Conservation (phyloP, 306 rosid species). For the Lotus japonicus region DNA sequence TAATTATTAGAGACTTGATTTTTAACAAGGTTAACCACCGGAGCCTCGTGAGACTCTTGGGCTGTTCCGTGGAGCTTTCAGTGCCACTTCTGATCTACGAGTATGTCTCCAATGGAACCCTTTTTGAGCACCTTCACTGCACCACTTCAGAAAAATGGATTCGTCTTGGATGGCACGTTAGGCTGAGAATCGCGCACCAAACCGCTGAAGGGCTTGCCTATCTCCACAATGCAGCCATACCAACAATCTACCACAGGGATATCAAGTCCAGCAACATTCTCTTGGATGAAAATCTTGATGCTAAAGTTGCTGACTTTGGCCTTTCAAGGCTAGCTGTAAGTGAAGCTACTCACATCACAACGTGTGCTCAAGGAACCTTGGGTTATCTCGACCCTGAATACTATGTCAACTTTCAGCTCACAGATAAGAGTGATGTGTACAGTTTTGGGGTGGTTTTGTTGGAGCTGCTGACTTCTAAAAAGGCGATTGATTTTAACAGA, state of each 20-base stretch:
- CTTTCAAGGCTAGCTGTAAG: slow-evolving; percentile 28
- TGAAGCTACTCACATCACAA: slow-evolving; percentile 30
- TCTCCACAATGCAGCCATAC: slow-evolving; percentile 39
- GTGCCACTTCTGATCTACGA: slow-evolving; percentile 40
- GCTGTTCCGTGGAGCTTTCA: slow-evolving; percentile 38
- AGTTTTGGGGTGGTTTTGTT: slow-evolving; percentile 43
- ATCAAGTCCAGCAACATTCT: slow-evolving; percentile 43
- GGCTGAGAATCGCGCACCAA: slow-evolving; percentile 31
- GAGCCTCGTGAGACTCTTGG: slow-evolving; percentile 37
- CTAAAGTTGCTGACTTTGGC: slow-evolving; percentile 34
- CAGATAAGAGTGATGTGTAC: slow-evolving; percentile 44
- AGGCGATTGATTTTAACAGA: too few species aligned
- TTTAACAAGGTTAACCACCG: slow-evolving; percentile 27
- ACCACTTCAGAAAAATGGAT: not conserved
- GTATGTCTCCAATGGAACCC: slow-evolving; percentile 38
- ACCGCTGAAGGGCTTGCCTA: slow-evolving; percentile 35
- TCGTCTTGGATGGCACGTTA: slow-evolving; percentile 24
- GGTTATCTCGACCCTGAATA: slow-evolving; percentile 38
- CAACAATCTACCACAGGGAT: slow-evolving; percentile 40
- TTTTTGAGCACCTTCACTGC: slow-evolving; percentile 37
- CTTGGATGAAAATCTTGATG: slow-evolving; percentile 26
- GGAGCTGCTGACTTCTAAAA: slow-evolving; percentile 42
- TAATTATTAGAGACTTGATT: too few species aligned
- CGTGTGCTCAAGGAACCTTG: slow-evolving; percentile 35
- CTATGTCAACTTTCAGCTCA: slow-evolving; percentile 31